phyloP scores from a whole-genome alignment of 2,329 filamentous ascomycete genomes.

The Zarea fungicola region DNA sequence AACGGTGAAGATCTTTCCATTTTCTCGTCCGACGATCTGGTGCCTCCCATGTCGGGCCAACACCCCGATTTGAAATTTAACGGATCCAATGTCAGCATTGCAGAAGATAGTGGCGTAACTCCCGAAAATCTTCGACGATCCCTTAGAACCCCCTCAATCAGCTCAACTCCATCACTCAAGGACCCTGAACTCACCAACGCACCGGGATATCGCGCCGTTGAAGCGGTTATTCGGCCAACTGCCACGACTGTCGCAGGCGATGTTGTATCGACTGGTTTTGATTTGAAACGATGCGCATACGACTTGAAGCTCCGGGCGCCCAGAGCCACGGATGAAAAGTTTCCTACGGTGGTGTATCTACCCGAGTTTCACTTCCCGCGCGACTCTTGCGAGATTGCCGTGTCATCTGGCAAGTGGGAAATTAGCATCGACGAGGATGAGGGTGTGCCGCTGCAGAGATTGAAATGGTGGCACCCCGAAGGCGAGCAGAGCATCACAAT shows the following conservation, averaged over 20 bases:
- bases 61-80: slow-evolving; percentile 36
- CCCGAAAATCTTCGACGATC: slow-evolving; percentile 71
- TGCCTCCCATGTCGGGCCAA: slow-evolving; percentile 47
- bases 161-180: slow-evolving; percentile 47
- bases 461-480: slow-evolving; percentile 90
- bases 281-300: slow-evolving; percentile 74
- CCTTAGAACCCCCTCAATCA: slow-evolving; percentile 62
- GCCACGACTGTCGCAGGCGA: slow-evolving; percentile 71
- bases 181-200: slow-evolving; percentile 55
- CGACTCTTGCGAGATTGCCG: slow-evolving; percentile 63
- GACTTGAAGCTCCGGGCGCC: slow-evolving; percentile 62
- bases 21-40: slow-evolving; percentile 74
- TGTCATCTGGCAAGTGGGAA: slow-evolving; percentile 84
- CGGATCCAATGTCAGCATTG: slow-evolving; percentile 41
- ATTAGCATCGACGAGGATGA: slow-evolving; percentile 70
- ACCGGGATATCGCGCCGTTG: slow-evolving; percentile 79
- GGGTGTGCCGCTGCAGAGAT: slow-evolving; percentile 63
- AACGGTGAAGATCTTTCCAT: slow-evolving; percentile 97
- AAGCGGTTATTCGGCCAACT: slow-evolving; percentile 85
- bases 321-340: slow-evolving; percentile 52
- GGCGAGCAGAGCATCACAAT: slow-evolving; percentile 78
- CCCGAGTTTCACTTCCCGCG: slow-evolving; percentile 91
- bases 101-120: slow-evolving; percentile 56
- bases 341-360: slow-evolving; percentile 77
- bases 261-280: slow-evolving; percentile 70